Base-by-base conservation (phyloP, 2,329 filamentous ascomycete species). In the Kalaharituber pfeilii region DNA sequence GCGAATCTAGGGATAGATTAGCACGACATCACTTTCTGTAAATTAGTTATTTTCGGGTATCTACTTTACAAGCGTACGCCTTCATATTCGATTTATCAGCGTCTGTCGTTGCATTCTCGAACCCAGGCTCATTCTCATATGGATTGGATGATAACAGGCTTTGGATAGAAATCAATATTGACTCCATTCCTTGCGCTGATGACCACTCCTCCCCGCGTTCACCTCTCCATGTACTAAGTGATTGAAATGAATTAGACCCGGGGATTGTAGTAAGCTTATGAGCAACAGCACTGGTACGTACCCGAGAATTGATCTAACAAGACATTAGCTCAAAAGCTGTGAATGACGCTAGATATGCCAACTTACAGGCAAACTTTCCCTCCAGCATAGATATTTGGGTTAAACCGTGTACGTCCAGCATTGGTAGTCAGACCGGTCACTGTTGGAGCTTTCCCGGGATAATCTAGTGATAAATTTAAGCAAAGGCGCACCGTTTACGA, bases 41-140 rank as follows among this genome's bases (percentile, higher is more conserved):
- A 13, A 49, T 49, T 15, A 36, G 36, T 5, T 18, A 9, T 15
- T 18, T 6, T 39, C 30, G 20, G 29, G 27, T 30, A 20, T 5
- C n/a, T 67, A 85, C 84, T 77, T 94, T 95, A 50, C 81, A 78
- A 11, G 84, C 75, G 64, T 95, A 95, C 8, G 78, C 73, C 57
- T 77, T 75, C 67, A 88, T 84, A 56, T 80, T 75, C 67, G 80
- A 79, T 68, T 84, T 82, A 66, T 94, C 86, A 3, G 74, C 70
- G 0, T 74, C 69, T 7, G 77, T 74, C 47, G 81, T 82, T 11
- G 81, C 77, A 56, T 83, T 76, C 66, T 96, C 89, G 62, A 86
- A 95, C 5, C 91, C 91, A 1, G 91, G 91, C 67, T 98, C 91
- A 63, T 96, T 95, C 66, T 91, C 86, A 68, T 94, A 96, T 0